A percentile compares a stretch with the other conserved stretches of the same genome.
Evolutionary conservation across 192 early-diverging fungal species (phyloP).

Genomic region (Entomortierella beljakovae): DNA sequence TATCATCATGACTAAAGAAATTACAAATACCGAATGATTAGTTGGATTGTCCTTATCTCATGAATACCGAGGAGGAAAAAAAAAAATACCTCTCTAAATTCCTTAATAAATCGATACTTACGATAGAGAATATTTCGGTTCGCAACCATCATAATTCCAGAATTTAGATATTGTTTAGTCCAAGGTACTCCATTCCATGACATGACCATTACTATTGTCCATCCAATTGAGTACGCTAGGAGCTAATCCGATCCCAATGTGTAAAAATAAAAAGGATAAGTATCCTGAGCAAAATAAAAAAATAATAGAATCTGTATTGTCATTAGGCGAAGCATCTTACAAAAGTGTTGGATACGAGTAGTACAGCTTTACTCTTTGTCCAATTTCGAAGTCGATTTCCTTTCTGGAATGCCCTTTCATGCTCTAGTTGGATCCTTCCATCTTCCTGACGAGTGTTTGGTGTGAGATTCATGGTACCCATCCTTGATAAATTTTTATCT

Average conservation of each 20-base stretch:
- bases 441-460: constrained; percentile 39
- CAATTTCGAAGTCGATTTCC: constrained; percentile 22
- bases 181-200: constrained; percentile 33
- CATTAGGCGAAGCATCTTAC: too few relatives aligned
- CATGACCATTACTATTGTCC: constrained; percentile 34
- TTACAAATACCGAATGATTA: neutral
- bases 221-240: constrained; percentile 46
- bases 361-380: constrained; percentile 59
- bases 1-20: constrained; percentile 40
- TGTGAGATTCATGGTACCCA: neutral
- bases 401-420: constrained; percentile 22
- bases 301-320: too few relatives aligned
- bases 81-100: too few relatives aligned
- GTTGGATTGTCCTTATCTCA: neutral
- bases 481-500: neutral
- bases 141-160: constrained; percentile 47
- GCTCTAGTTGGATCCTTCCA: constrained; percentile 28
- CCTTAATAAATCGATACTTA: too few relatives aligned
- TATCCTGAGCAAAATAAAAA: constrained; percentile 6
- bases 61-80: too few relatives aligned
- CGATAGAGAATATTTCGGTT: constrained; percentile 19
- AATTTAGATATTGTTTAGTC: constrained; percentile 36
- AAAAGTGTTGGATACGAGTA: constrained; percentile 60
- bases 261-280: neutral
- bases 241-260: constrained; percentile 25